Percentiles rank a stretch among this genome's conserved stretches.
phyloP scores from a whole-genome alignment of 2,329 filamentous ascomycete genomes.

The Fonsecaea pugnacius region DNA sequence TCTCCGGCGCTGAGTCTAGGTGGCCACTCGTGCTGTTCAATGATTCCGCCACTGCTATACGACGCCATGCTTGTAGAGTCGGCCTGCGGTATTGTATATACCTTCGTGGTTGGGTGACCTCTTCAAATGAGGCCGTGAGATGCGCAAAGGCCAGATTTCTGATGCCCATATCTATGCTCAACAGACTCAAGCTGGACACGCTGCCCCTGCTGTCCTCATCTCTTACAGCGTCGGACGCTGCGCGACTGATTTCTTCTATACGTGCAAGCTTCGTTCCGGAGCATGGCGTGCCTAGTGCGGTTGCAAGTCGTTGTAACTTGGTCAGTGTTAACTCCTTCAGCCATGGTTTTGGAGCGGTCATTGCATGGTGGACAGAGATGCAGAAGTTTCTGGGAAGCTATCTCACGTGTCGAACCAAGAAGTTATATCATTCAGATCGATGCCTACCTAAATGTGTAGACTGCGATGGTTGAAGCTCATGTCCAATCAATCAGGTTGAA shows the following conservation, averaged over 20 bases:
- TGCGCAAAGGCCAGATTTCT: constrained; percentile 78
- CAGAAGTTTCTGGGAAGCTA: neutral
- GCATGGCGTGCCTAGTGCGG: constrained; percentile 62
- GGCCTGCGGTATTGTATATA: constrained; percentile 39
- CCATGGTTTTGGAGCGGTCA: constrained; percentile 34
- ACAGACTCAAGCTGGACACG: constrained; percentile 54
- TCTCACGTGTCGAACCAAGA: neutral
- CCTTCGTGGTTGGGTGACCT: neutral
- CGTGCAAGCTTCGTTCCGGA: constrained; percentile 65
- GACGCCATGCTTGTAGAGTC: constrained; percentile 46
- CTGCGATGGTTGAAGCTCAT: too few species aligned
- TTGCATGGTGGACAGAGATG: neutral
- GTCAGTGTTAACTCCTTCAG: constrained; percentile 54
- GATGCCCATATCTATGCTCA: constrained; percentile 86
- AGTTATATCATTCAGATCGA: too few species aligned
- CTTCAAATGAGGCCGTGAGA: constrained; percentile 42
- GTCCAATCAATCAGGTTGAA: neutral
- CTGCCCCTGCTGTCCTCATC: constrained; percentile 30
- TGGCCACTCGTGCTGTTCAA: neutral
- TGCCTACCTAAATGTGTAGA: too few species aligned
- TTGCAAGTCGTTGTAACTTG: constrained; percentile 64
- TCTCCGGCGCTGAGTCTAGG: neutral
- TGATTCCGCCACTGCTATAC: constrained; percentile 43
- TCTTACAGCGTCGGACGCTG: constrained; percentile 38
- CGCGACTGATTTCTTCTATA: constrained; percentile 54